phyloP scores from a whole-genome alignment of 1,139 yeast genomes.

The Williopsis jadinii region DNA sequence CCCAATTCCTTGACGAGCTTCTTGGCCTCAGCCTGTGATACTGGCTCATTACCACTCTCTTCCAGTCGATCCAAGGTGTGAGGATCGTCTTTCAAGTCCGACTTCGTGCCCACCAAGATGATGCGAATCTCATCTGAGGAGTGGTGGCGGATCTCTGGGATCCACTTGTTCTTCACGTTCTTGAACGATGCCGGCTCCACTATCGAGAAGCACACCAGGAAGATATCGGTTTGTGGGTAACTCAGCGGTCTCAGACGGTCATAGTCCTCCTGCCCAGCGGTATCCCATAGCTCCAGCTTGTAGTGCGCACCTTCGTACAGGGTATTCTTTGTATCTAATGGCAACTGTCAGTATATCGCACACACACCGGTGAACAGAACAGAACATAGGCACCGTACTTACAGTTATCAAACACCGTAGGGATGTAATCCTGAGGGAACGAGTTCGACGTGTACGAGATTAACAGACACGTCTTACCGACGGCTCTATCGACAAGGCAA shows the following conservation, averaged over 20 bases:
- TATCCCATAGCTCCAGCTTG: constrained; percentile 88
- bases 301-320: constrained; percentile 71
- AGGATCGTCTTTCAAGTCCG: constrained; percentile 78
- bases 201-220: constrained; percentile 80
- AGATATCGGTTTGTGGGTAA: constrained; percentile 89
- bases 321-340: constrained; percentile 62
- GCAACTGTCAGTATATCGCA: too few species aligned
- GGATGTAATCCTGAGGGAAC: constrained; percentile 92
- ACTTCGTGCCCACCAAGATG: constrained; percentile 78
- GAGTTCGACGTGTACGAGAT: constrained; percentile 90
- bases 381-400: not conserved
- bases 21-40: constrained; percentile 55
- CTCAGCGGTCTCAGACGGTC: constrained; percentile 87
- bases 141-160: constrained; percentile 83
- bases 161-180: constrained; percentile 73
- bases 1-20: constrained; percentile 66
- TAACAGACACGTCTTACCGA: constrained; percentile 85
- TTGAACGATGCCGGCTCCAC: constrained; percentile 77
- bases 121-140: constrained; percentile 63
- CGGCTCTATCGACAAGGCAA: constrained; percentile 45
- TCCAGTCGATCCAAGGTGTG: constrained; percentile 67
- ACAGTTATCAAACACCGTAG: constrained; percentile 84
- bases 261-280: constrained; percentile 96
- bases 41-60: constrained; percentile 56
- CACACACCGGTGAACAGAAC: too few species aligned